phyloP scores from a whole-genome alignment of 1,284 basidiomycete species.

The Abortiporus biennis region DNA sequence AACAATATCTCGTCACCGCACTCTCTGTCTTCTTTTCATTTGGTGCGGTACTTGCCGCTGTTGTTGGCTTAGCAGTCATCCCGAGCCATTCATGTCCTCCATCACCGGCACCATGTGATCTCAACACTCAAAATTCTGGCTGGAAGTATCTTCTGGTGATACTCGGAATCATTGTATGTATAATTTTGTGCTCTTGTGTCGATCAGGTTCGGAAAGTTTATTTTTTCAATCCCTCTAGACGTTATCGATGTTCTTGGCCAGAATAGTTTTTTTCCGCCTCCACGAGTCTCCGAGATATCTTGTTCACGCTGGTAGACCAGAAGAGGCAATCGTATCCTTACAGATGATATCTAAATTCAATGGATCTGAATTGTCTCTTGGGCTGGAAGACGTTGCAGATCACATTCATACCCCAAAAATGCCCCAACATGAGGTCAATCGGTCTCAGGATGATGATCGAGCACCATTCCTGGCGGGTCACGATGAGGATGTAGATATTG shows the following conservation, averaged over 20 bases:
- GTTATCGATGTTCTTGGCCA: constrained; percentile 77
- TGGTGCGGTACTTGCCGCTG: constrained; percentile 80
- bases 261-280: constrained; percentile 85
- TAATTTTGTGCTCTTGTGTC: neutral
- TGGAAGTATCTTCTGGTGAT: constrained; percentile 81
- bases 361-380: constrained; percentile 61
- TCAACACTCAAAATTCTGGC: constrained; percentile 67
- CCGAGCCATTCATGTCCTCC: constrained; percentile 71
- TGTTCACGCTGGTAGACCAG: constrained; percentile 75
- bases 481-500: constrained; percentile 1
- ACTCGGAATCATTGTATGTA: constrained; percentile 66
- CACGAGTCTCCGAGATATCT: constrained; percentile 93
- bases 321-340: constrained; percentile 79
- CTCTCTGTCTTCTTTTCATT: constrained; percentile 96
- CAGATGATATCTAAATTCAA: constrained; percentile 84
- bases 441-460: neutral
- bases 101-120: constrained; percentile 48
- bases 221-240: constrained; percentile 48
- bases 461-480: constrained; percentile 4
- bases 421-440: neutral
- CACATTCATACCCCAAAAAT: constrained; percentile 11
- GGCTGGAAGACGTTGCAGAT: constrained; percentile 70
- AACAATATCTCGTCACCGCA: constrained; percentile 90
- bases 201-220: neutral
- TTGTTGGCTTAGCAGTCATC: constrained; percentile 73